Base-by-base conservation (phyloP, 305 asterid genomes). In the Solanum chacoense region DNA sequence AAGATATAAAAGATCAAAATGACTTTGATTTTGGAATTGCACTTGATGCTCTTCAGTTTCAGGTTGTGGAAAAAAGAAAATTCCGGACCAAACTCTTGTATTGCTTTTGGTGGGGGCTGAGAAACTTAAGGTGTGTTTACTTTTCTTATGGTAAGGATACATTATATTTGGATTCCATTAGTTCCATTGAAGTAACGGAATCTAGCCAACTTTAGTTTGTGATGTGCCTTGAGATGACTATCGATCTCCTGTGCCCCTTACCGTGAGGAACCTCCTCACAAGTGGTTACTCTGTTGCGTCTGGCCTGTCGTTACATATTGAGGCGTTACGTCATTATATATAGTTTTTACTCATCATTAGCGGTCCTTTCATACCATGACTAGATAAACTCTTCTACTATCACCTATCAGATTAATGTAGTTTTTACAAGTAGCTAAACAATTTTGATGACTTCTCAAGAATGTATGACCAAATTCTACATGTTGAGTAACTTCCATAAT, bases 101-200 rank as follows among this genome's bases (percentile, higher is more conserved):
- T 84, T 94, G 97, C 92, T 93, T 95, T 87, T 94, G 96, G 97
- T 94, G 97, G 97, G 98, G 97, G 16, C 90, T 94, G 59, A 86
- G 96, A 76, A 94, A 91, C 91, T 90, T 95, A 88, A 94, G 95
- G 98, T 94, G 42, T 74, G 90, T 91, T 22, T 74, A 37, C 8
- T 90, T 34, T 81, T 42, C 71, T 42, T 81, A 8, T 81, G 2
- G 14, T 38, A 38, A 38, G 0, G 3, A 81, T 80, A 55, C 5
- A 55, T 55, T 55, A 11, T 1, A 65, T 69, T 69, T 11, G 75
- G 29, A 72, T 72, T 72, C 78, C 36, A 71, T 28, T 71, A 71
- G 35, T 28, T 71, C 18, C 9, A 72, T 72, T 72, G 22, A 28
- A 29, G 20, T 29, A 72, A 72, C 4, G 6, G 6, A 72, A 72